Base-by-base conservation (phyloP, 257 asterid genomes). In the Cruciata laevipes region DNA sequence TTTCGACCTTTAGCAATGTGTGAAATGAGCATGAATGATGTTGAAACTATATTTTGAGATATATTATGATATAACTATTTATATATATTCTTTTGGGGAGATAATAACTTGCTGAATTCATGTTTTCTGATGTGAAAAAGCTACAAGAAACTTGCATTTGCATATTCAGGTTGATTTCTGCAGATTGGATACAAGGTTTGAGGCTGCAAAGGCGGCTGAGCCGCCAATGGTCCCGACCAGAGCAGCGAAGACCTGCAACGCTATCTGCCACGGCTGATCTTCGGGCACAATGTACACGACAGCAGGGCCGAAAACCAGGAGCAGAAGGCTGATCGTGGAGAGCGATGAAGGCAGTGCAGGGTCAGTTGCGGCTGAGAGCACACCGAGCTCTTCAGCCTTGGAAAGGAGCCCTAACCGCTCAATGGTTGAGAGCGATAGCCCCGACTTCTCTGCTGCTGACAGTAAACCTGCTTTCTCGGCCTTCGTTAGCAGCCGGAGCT, bases 181-280 rank as follows among this genome's bases (percentile, higher is more conserved):
- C 88, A 90, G 75, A 73, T 79, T 82, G 66, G 97, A 86, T 38
- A 90, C 89, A 72, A 90, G 95, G 78, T 80, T 88, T 14, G 97
- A 90, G 20, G 95, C 95, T 21, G 92, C 98, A 77, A 91, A 87
- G 60, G 98, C 92, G 65, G 96, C 95, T 65, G 96, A 87, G 17
- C 95, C 96, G 64, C 89, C 96, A 69, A 81, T 71, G 2, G 89
- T 78, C 74, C 83, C 74, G 16, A 82, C 17, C 62, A 83, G 9
- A 66, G 96, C 95, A 57, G 87, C 86, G 53, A 73, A 53, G 57
- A 85, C 75, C 77, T 89, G 98, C 81, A 91, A 42, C 7, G 73
- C 95, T 11, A 91, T 79, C 75, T 91, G 84, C 98, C 96, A 87
- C 32, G 97, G 86, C 75, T 89, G 83, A 16, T 84, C 95, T 63